These are phyloP conservation scores for Vaccinium myrtillus DNA, from an alignment of 148 eudicot genomes.

Conservation along the genomic window DNA sequence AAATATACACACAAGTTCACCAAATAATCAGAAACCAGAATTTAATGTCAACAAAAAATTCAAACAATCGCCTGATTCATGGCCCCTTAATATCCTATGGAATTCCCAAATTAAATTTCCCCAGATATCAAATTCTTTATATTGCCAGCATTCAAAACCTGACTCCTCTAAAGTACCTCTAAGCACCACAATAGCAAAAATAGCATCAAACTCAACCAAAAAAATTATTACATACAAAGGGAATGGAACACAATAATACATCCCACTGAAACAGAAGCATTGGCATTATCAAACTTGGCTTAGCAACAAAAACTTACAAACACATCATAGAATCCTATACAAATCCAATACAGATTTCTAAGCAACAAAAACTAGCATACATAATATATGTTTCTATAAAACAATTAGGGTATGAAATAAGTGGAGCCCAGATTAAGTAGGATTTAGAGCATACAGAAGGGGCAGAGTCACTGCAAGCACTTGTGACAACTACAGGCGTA, in stretches of 20 bases:
- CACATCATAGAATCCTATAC: too few species aligned
- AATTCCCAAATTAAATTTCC: background rate
- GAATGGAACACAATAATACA: background rate
- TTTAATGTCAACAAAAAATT: background rate
- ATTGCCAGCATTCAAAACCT: slow-evolving; percentile 1
- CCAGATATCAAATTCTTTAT: background rate
- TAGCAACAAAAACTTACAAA: background rate
- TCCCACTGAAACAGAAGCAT: background rate
- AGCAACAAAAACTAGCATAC: background rate
- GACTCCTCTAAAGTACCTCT: background rate
- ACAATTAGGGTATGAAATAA: background rate
- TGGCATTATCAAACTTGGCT: background rate
- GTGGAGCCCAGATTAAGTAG: background rate
- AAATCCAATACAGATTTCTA: too few species aligned
- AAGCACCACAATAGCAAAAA: background rate
- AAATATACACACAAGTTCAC: background rate
- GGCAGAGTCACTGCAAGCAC: slow-evolving; percentile 41
- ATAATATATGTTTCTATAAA: background rate
- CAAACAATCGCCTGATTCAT: background rate
- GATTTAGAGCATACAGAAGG: slow-evolving; percentile 44
- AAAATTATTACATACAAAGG: background rate
- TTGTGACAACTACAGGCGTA: slow-evolving; percentile 21
- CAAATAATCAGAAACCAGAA: background rate
- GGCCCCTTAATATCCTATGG: background rate
- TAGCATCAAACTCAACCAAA: background rate